These are phyloP conservation scores for Hymenoscyphus repandus DNA, from an alignment of 2,329 filamentous ascomycete species.

Conservation along the genomic window DNA sequence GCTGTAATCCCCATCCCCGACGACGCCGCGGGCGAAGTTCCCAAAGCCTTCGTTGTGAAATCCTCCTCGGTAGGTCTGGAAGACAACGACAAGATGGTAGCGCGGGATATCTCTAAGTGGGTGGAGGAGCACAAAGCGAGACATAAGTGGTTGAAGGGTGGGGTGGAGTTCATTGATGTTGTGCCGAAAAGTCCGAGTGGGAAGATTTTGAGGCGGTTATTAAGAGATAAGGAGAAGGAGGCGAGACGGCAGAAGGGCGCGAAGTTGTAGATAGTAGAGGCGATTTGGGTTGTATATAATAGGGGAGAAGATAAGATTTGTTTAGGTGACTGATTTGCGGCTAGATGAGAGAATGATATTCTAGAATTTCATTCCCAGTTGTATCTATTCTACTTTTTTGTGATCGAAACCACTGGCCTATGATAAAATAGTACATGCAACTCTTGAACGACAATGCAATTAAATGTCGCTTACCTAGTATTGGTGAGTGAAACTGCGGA, in stretches of 20 bases:
- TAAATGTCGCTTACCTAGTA: too few species aligned
- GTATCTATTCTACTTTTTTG: too few species aligned
- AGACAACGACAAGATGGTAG: constrained; percentile 47
- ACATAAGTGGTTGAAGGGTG: constrained; percentile 63
- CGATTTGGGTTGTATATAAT: too few species aligned
- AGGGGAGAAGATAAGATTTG: too few species aligned
- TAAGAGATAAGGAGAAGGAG: constrained; percentile 72
- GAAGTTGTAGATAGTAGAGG: constrained; percentile 50
- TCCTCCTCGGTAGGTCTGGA: constrained; percentile 37
- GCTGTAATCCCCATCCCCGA: constrained; percentile 71
- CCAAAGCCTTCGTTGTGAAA: constrained; percentile 11
- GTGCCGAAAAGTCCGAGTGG: constrained; percentile 71
- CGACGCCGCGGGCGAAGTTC: constrained; percentile 51
- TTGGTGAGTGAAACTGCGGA: too few species aligned
- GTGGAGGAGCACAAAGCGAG: constrained; percentile 62
- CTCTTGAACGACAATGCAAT: too few species aligned
- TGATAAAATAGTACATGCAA: too few species aligned
- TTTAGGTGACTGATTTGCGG: too few species aligned
- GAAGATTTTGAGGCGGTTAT: constrained; percentile 64
- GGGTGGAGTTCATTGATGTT: constrained; percentile 57
- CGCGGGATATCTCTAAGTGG: constrained; percentile 49
- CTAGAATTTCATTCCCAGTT: too few species aligned
- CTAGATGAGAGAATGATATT: too few species aligned
- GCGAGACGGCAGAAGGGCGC: constrained; percentile 57
- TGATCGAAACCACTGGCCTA: too few species aligned